Percentiles rank a stretch among this genome's conserved stretches.
phyloP scores from a whole-genome alignment of 192 early-diverging fungal species.

The Dissophora ornata region DNA sequence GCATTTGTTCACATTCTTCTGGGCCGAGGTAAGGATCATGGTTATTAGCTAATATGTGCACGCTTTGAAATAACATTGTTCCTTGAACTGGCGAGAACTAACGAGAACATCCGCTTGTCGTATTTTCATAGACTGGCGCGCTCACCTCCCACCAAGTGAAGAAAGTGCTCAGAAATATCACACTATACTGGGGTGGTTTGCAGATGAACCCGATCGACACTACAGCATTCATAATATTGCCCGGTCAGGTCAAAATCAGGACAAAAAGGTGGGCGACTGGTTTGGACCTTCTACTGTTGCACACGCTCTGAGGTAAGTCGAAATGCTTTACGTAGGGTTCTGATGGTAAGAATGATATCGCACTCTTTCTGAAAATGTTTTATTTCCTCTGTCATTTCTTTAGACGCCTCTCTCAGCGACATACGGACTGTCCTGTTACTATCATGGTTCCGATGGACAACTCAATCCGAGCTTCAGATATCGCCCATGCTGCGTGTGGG shows the following conservation, averaged over 20 bases:
- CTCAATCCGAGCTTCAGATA: constrained; percentile 21
- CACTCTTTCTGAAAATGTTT: too few relatives aligned
- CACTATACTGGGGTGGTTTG: constrained; percentile 53
- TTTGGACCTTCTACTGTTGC: constrained; percentile 58
- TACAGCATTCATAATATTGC: constrained; percentile 61
- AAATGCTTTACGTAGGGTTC: too few relatives aligned
- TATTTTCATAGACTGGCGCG: constrained; percentile 39
- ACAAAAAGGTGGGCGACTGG: constrained; percentile 59
- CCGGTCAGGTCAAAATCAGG: constrained; percentile 35
- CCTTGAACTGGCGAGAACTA: background rate
- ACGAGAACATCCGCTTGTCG: background rate
- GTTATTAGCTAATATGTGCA: background rate
- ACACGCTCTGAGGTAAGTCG: constrained; percentile 51
- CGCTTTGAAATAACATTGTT: background rate
- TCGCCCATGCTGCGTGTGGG: constrained; percentile 8
- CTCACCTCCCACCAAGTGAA: constrained; percentile 7
- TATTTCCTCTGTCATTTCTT: background rate
- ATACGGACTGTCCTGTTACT: constrained; percentile 42
- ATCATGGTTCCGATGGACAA: constrained; percentile 48
- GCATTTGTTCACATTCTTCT: constrained; percentile 52
- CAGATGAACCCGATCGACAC: constrained; percentile 54
- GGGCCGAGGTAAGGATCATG: constrained; percentile 45
- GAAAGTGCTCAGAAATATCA: constrained; percentile 22
- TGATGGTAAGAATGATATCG: too few relatives aligned
- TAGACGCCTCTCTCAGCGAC: constrained; percentile 45